Conservation (phyloP, 2,329 filamentous ascomycete species). For the Zymoseptoria passerinii region DNA sequence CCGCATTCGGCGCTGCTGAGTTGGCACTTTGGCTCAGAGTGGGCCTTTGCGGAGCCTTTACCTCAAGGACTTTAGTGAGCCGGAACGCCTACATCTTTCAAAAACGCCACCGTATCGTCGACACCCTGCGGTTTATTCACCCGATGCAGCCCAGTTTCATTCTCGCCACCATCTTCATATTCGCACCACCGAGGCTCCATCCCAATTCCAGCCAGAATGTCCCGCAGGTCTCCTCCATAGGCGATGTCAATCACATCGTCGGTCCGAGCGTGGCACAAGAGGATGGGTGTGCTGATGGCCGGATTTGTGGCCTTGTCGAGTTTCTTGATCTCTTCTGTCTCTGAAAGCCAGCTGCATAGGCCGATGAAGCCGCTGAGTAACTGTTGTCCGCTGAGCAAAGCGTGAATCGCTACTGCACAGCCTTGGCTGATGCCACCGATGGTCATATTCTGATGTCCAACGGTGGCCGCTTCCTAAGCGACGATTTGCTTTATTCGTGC, state of each 20-base stretch:
- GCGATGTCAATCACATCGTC: conserved; percentile 14
- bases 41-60: neutral
- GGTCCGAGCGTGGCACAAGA: conserved; percentile 12
- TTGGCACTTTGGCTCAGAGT: too few relatives aligned
- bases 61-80: neutral
- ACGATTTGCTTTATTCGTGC: conserved; percentile 9
- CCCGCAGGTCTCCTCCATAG: conserved; percentile 14
- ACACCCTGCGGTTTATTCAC: conserved; percentile 17
- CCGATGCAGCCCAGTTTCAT: conserved; percentile 13
- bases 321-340: neutral
- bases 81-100: conserved; percentile 1
- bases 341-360: conserved; percentile 16
- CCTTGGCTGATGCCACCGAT: conserved; percentile 21
- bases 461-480: conserved; percentile 8
- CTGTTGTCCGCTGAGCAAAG: conserved; percentile 9
- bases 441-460: conserved; percentile 14
- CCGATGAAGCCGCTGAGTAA: conserved; percentile 17
- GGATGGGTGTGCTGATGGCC: conserved; percentile 13
- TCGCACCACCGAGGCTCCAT: conserved; percentile 12
- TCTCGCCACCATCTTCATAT: conserved; percentile 8
- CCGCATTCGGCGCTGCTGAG: too few relatives aligned
- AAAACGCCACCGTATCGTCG: conserved; percentile 13
- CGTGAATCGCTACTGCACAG: conserved; percentile 15
- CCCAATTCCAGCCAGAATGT: conserved; percentile 6
- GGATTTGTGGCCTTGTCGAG: neutral